Conservation (phyloP, 2,329 filamentous ascomycete species). For the Aureobasidium leucospermi region DNA sequence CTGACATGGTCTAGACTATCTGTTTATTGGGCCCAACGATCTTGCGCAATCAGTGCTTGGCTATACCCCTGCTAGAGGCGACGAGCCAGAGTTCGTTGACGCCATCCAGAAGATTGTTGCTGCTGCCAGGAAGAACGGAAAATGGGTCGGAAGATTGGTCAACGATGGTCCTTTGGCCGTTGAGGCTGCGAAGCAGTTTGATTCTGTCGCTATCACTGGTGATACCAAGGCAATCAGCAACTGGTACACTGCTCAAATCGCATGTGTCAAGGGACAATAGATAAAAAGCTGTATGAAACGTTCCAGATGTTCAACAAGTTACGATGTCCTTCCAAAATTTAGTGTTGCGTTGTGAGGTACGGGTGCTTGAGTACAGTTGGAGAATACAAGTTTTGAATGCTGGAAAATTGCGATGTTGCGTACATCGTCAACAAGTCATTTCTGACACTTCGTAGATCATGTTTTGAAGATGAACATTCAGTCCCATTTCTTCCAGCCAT, state of each 20-base stretch:
- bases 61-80: slow-evolving; percentile 34
- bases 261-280: neutral
- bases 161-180: slow-evolving; percentile 43
- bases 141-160: slow-evolving; percentile 53
- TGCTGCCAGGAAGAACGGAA: slow-evolving; percentile 54
- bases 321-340: neutral
- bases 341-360: neutral
- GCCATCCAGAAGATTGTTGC: slow-evolving; percentile 46
- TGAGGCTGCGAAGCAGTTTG: slow-evolving; percentile 42
- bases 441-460: too few species aligned
- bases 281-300: neutral
- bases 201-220: slow-evolving; percentile 37
- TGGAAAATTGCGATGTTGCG: too few species aligned
- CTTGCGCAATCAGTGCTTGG: slow-evolving; percentile 47
- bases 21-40: slow-evolving; percentile 50
- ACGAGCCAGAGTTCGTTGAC: slow-evolving; percentile 39
- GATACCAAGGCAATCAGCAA: slow-evolving; percentile 20
- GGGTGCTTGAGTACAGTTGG: neutral
- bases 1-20: slow-evolving; percentile 26
- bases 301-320: neutral
- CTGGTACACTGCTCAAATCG: slow-evolving; percentile 23
- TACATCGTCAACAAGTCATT: too few species aligned
- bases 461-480: too few species aligned
- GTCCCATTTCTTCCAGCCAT: too few species aligned
- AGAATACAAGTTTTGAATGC: too few species aligned